phyloP scores from a whole-genome alignment of 1,139 yeast species.

The Hyphopichia khmerensis region DNA sequence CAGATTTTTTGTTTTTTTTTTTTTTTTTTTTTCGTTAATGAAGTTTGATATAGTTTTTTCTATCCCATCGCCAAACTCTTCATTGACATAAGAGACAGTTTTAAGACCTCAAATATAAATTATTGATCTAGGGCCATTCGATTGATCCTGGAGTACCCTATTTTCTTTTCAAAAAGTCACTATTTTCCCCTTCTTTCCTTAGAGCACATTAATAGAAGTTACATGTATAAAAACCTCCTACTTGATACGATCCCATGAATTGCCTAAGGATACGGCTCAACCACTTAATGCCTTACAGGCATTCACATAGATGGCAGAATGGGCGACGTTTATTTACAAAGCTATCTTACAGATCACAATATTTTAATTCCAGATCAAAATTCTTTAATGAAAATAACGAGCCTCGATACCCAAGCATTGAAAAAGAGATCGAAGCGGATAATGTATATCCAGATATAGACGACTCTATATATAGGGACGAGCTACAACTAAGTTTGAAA shows the following conservation, averaged over 20 bases:
- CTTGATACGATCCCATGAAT: too few relatives aligned
- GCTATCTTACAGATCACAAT: neutral
- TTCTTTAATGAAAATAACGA: neutral
- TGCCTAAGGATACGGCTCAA: too few relatives aligned
- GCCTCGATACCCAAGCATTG: neutral
- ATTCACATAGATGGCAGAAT: neutral
- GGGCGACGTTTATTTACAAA: neutral
- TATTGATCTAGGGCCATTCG: too few relatives aligned
- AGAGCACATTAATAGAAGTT: too few relatives aligned
- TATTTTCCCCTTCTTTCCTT: too few relatives aligned
- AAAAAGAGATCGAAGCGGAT: neutral
- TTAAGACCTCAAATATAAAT: too few relatives aligned
- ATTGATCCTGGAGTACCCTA: too few relatives aligned
- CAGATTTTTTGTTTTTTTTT: neutral
- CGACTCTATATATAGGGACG: constrained; percentile 1
- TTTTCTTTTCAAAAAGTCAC: too few relatives aligned
- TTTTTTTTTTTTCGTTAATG: neutral
- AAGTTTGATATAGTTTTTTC: neutral
- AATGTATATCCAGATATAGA: neutral
- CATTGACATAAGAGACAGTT: too few relatives aligned
- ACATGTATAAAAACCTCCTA: too few relatives aligned
- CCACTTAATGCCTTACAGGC: too few relatives aligned
- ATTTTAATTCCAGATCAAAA: neutral
- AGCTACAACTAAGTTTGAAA: neutral
- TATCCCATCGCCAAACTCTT: neutral